Percentiles rank a stretch among this genome's conserved stretches.
phyloP scores from a whole-genome alignment of 371 early-diverging fungal genomes.

The Smittium mucronatum region DNA sequence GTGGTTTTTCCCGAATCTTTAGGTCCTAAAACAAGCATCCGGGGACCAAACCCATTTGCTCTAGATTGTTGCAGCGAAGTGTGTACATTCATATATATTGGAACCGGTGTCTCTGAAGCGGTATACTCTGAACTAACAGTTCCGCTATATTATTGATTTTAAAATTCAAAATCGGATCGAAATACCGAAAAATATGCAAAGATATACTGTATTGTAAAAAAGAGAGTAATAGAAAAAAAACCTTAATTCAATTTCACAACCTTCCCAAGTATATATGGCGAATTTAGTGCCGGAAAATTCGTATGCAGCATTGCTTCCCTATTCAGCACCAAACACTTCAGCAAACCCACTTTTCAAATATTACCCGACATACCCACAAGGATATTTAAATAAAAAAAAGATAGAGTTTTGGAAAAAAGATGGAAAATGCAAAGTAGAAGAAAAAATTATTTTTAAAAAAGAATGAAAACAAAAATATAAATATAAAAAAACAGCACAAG shows the following conservation, averaged over 20 bases:
- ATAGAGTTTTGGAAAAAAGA: not conserved
- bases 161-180: not conserved
- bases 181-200: not conserved
- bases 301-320: slow-evolving; percentile 61
- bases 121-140: slow-evolving; percentile 65
- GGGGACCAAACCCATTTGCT: slow-evolving; percentile 35
- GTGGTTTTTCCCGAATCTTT: slow-evolving; percentile 85
- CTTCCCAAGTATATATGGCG: slow-evolving; percentile 91
- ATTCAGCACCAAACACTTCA: slow-evolving; percentile 84
- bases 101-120: slow-evolving; percentile 90
- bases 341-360: slow-evolving; percentile 65
- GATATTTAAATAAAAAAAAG: not conserved
- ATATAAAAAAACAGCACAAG: too few relatives aligned
- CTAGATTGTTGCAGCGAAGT: slow-evolving; percentile 70
- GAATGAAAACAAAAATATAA: too few relatives aligned
- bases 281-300: slow-evolving; percentile 67
- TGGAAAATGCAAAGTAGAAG: too few relatives aligned
- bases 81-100: slow-evolving; percentile 73
- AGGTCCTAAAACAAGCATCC: slow-evolving; percentile 79
- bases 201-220: not conserved
- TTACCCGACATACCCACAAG: not conserved
- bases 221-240: slow-evolving; percentile 18
- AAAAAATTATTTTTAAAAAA: too few relatives aligned
- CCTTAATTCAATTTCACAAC: slow-evolving; percentile 59
- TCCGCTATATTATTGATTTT: slow-evolving; percentile 35